phyloP scores from a whole-genome alignment of 305 asterid genomes.

The Fraxinus dipetala region DNA sequence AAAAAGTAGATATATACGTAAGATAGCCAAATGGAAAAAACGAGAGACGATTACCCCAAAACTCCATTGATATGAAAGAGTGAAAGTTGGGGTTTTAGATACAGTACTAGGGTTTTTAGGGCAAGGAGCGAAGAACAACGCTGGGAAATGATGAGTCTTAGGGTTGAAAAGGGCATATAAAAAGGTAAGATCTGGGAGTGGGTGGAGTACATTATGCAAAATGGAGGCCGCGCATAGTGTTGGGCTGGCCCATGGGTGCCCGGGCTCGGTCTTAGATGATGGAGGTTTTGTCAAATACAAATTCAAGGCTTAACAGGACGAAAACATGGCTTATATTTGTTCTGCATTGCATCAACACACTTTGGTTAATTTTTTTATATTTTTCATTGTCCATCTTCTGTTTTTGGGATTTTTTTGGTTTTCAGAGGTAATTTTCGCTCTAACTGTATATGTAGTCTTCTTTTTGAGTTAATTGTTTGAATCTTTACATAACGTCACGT shows the following conservation, averaged over 20 bases:
- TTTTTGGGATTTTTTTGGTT: no score
- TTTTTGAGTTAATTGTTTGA: no score
- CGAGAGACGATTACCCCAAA: constrained; percentile 31
- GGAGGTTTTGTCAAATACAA: neutral
- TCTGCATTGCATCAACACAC: no score
- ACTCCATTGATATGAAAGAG: constrained; percentile 24
- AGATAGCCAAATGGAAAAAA: neutral
- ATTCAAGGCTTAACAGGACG: no score
- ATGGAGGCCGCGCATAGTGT: neutral
- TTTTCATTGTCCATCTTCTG: no score
- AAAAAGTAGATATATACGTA: neutral
- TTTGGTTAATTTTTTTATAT: no score
- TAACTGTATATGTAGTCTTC: no score
- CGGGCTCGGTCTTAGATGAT: neutral
- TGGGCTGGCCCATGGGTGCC: neutral
- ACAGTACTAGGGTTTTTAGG: neutral
- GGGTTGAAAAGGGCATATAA: neutral
- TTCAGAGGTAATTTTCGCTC: no score
- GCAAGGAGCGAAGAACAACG: neutral
- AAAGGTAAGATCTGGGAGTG: neutral
- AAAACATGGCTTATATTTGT: no score
- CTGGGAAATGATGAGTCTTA: neutral
- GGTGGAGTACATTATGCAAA: neutral
- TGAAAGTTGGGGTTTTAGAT: constrained; percentile 7
- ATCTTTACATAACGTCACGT: no score